Evolutionary conservation across 2,329 filamentous ascomycete species (phyloP), one percentile per base, ranked within the genome.

Genomic region (Tolypocladium ovalisporum): DNA sequence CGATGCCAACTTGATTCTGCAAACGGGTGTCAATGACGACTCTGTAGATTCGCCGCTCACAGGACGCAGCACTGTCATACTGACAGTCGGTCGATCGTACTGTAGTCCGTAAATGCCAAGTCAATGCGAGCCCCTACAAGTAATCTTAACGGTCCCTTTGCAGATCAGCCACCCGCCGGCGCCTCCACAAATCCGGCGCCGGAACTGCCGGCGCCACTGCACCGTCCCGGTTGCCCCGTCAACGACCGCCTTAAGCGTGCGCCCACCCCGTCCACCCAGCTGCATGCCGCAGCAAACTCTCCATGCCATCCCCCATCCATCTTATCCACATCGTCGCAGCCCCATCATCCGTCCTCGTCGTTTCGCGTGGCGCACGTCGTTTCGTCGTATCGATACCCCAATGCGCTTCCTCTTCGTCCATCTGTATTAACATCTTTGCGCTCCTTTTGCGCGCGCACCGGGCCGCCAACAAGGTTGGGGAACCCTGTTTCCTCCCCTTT

Each of bases 341-440:
- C 44, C 44, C n/a, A 49, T 49, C 44, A 13, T 29, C 42, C 42
- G 13, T 29, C 39, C n/a, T 42, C n/a, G 15, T 19, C 37, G 17
- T 13, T 24, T 24, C n/a, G 40, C 40, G 22, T n/a, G 17, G 39
- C 39, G 39, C 39, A 19, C 39, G 39, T 42, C 24, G 5, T 32
- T n/a, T 12, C 29, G 47, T 19, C 47, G 4, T 29, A 53, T 40
- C 32, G 47, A 36, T 59, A 58, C 57, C 59, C 62, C 60, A 60
- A 62, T 64, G 62, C 61, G 62, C 59, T 58, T 66, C 67, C 64
- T 62, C 57, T 65, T 68, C 64, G 54, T 59, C 58, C 56, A 59
- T 59, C 65, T 69, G 66, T 70, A 67, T 68, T 65, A 65, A 65
- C 63, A 62, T 57, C 55, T 40, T 35, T 54, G 36, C 34, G 29